Base-by-base conservation (phyloP, 345 rosid genomes). In the Pelargonium nanum region DNA sequence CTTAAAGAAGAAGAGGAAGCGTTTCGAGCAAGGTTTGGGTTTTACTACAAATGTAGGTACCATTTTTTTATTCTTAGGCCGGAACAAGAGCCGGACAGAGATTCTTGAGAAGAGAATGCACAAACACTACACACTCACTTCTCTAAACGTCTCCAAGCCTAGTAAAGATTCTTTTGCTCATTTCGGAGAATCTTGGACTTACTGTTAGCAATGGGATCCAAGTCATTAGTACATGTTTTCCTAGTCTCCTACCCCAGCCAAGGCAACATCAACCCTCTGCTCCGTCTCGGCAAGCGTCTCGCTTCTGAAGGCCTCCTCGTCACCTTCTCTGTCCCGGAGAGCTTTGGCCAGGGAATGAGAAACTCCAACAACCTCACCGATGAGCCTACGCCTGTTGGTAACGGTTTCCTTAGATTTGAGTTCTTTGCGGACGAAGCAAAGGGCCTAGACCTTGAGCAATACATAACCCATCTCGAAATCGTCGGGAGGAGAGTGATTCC, bases 401-500 rank as follows among this genome's bases (percentile, higher is more conserved):
- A 80, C 6, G 92, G 92, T 8, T 81, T 78, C 34, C 58, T 91
- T 54, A 77, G 81, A 50, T 86, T 86, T 15, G 97, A 86, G 19
- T 88, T 83, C 77, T 91, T 86, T 23, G 70, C 82, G 48, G 75
- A 84, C 2, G 86, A 87, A 1, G 74, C 58, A 0, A 78, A 70
- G 24, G 80, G 85, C 30, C 24, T 12, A 44, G 67, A 81, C 58
- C 80, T 75, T 0, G 75, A 54, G 19, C 70, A 69, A 28, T 79
- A 70, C 76, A 10, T 81, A 52, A 15, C 50, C 12, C 91, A 78
- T 2, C 86, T 88, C 0, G 91, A 91, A 69, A 58, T 64, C 0
- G 69, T 68, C 2, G 95, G 84, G 5, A 78, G 70, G 71, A 56
- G 70, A 55, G 75, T 64, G 26, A 70, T 88, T 20, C 76, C 83